Percentiles rank a stretch among this genome's conserved stretches.
Conservation (phyloP, 2,329 filamentous ascomycete species). For the Lachnellula hyalina region DNA sequence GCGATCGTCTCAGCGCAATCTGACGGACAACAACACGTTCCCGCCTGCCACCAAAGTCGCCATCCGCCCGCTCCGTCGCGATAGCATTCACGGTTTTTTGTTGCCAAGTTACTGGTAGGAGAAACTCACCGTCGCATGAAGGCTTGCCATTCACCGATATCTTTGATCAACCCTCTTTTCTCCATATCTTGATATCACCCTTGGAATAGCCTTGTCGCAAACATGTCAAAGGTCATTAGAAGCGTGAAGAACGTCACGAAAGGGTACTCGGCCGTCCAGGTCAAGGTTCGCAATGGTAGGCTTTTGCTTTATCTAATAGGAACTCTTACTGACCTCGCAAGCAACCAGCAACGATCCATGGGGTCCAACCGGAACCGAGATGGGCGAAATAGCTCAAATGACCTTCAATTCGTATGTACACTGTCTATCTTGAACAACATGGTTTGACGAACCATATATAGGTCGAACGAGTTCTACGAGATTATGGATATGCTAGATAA, state of each 20-base stretch:
- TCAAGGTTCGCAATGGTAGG: slow-evolving; percentile 96
- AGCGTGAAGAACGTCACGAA: slow-evolving; percentile 99
- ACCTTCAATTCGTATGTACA: slow-evolving; percentile 87
- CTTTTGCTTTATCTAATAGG: slow-evolving; percentile 18
- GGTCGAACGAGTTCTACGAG: slow-evolving; percentile 96
- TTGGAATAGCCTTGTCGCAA: slow-evolving; percentile 25
- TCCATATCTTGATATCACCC: not conserved
- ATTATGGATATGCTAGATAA: slow-evolving; percentile 99
- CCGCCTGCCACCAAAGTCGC: not conserved
- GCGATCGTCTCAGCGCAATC: slow-evolving; percentile 1
- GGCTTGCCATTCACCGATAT: not conserved
- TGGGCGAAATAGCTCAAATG: slow-evolving; percentile 97
- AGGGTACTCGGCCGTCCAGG: slow-evolving; percentile 92
- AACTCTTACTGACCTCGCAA: slow-evolving; percentile 39
- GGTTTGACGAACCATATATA: slow-evolving; percentile 13
- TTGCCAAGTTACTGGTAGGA: not conserved
- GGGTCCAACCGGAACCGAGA: slow-evolving; percentile 95
- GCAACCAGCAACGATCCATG: slow-evolving; percentile 98
- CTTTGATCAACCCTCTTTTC: slow-evolving; percentile 3
- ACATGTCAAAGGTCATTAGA: slow-evolving; percentile 94
- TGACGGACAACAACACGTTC: not conserved
- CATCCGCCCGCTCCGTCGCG: slow-evolving; percentile 1
- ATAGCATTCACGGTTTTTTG: not conserved
- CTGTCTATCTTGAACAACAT: not conserved
- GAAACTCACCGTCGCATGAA: not conserved